Evolutionary conservation across 2,329 filamentous ascomycete genomes (phyloP).

Genomic region (Calonectria ilicicola): DNA sequence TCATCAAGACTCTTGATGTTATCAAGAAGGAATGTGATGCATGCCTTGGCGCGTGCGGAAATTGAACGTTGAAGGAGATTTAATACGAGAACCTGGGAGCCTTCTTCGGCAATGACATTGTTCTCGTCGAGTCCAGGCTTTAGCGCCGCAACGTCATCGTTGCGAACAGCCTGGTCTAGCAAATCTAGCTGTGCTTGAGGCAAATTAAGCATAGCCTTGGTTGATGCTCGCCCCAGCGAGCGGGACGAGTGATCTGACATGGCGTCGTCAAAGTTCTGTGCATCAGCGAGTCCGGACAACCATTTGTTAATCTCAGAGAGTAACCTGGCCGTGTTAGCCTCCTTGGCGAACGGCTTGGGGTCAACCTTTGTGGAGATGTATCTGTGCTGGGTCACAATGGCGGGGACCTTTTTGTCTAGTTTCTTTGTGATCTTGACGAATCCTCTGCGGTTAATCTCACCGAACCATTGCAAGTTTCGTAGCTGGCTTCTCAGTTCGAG

Average conservation of each 20-base stretch:
- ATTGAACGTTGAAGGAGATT: slow-evolving; percentile 85
- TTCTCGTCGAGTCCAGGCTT: slow-evolving; percentile 68
- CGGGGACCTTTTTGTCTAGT: slow-evolving; percentile 91
- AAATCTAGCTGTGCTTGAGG: slow-evolving; percentile 76
- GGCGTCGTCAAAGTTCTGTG: slow-evolving; percentile 80
- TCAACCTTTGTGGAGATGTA: slow-evolving; percentile 95
- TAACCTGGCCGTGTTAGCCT: slow-evolving; percentile 61
- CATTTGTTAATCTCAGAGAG: slow-evolving; percentile 85
- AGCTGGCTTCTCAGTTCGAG: slow-evolving; percentile 89
- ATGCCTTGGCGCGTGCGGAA: slow-evolving; percentile 74
- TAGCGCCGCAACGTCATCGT: slow-evolving; percentile 72
- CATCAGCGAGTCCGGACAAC: slow-evolving; percentile 85
- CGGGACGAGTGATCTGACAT: slow-evolving; percentile 79
- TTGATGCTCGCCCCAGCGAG: slow-evolving; percentile 82
- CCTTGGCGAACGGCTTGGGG: slow-evolving; percentile 87
- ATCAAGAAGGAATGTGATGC: slow-evolving; percentile 77
- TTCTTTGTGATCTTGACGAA: slow-evolving; percentile 99
- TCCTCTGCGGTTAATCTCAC: slow-evolving; percentile 93
- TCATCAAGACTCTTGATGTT: slow-evolving; percentile 82
- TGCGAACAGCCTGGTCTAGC: slow-evolving; percentile 78
- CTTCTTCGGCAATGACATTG: slow-evolving; percentile 54
- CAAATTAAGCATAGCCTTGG: slow-evolving; percentile 80
- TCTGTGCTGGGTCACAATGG: slow-evolving; percentile 80
- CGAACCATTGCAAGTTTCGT: slow-evolving; percentile 96
- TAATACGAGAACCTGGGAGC: slow-evolving; percentile 75